Base-by-base conservation (phyloP, 2,329 filamentous ascomycete species). In the Xylariales sp. region DNA sequence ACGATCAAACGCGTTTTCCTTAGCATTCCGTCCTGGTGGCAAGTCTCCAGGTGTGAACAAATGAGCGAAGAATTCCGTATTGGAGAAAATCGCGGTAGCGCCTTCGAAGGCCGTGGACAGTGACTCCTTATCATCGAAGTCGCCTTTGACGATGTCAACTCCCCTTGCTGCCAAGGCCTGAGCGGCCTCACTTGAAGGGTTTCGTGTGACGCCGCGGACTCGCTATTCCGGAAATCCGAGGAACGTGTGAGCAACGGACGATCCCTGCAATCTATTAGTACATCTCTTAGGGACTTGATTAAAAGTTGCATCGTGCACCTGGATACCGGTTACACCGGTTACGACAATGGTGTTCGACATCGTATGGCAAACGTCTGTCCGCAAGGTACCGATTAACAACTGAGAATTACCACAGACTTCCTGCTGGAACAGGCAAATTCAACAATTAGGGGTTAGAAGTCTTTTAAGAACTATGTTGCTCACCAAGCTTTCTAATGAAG, bases 41-140 rank as follows among this genome's bases (percentile, higher is more conserved):
- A 19, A 11, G 34, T 27, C 14, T 18, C 12, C 2, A 1, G 25
- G 16, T 12, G 14, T 12, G 14, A 42, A 21, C 14, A 47, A 24
- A 25, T 31, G 43, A 24, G 31, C 21, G 39, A 46, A 49, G 45
- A 47, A 49, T 38, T 49, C 46, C 10, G 46, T 47, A 42, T 49
- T 49, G 36, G 38, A 41, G 29, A 49, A 49, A 20, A 47, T 40
- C 32, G 20, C 46, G 9, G 22, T 21, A 8, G 45, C 46, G 18
- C 45, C 46, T 1, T 32, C 27, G 20, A 49, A 42, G 12, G 46
- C 46, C 21, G 34, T 21, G 15, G 12, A n/a, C 38, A 49, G 45
- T 9, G 41, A 39, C 10, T 35, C 14, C 29, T 21, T 11, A 11
- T 46, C 33, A 28, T 49, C 45, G 4, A 47, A 39, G 32, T 45